phyloP scores from a whole-genome alignment of 352 stramenopile species.

The Pythium coloratum region DNA sequence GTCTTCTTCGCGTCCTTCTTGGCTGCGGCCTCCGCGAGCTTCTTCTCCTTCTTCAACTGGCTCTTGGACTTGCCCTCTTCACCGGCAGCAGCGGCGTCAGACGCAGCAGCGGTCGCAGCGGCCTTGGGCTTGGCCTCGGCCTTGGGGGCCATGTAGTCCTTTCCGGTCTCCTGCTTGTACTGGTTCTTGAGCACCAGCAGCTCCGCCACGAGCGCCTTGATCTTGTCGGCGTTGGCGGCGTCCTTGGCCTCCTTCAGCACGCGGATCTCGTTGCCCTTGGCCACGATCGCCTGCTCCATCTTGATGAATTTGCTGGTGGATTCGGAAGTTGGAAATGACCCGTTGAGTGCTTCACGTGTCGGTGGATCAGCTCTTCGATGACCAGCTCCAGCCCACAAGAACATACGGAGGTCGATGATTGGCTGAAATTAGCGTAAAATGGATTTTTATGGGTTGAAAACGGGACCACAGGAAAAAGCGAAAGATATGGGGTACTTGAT shows the following conservation, averaged over 20 bases:
- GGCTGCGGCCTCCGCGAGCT: constrained; percentile 65
- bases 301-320: background rate
- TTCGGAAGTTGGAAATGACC: constrained; percentile 8
- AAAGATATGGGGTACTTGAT: constrained; percentile 11
- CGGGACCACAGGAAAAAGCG: background rate
- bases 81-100: constrained; percentile 21
- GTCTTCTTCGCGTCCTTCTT: constrained; percentile 58
- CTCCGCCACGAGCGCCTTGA: constrained; percentile 40
- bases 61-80: constrained; percentile 75
- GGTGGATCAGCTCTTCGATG: constrained; percentile 7
- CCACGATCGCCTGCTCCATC: constrained; percentile 33
- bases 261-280: constrained; percentile 62
- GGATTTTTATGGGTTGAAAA: constrained; percentile 15
- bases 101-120: background rate
- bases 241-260: constrained; percentile 81
- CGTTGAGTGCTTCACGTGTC: constrained; percentile 15
- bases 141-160: constrained; percentile 60
- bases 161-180: constrained; percentile 76
- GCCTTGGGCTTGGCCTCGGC: constrained; percentile 45
- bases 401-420: constrained; percentile 12
- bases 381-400: constrained; percentile 12
- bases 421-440: constrained; percentile 8
- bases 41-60: constrained; percentile 89
- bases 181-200: constrained; percentile 46
- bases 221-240: constrained; percentile 30